Percentiles rank a stretch among this genome's conserved stretches.
These are phyloP conservation scores for Entoloma clypeatum DNA, from an alignment of 1,284 basidiomycete genomes.

Conservation along the genomic window DNA sequence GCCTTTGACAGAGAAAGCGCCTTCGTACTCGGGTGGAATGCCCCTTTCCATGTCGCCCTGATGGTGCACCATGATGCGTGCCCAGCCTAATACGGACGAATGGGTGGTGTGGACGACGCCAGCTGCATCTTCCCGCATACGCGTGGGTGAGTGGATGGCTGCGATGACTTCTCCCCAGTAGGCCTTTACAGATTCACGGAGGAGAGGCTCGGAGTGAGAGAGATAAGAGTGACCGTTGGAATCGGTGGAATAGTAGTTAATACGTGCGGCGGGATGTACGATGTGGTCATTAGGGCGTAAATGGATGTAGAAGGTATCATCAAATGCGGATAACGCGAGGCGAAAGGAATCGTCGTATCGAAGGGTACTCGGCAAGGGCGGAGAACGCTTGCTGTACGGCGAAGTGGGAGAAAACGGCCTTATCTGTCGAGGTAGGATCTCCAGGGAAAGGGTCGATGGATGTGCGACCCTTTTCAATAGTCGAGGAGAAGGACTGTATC, in stretches of 20 bases:
- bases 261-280: slow-evolving; percentile 71
- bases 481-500: slow-evolving; percentile 47
- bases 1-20: slow-evolving; percentile 69
- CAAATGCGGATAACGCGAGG: slow-evolving; percentile 60
- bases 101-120: slow-evolving; percentile 42
- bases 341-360: slow-evolving; percentile 63
- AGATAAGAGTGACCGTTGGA: slow-evolving; percentile 45
- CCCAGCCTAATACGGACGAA: slow-evolving; percentile 58
- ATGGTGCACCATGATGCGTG: slow-evolving; percentile 67
- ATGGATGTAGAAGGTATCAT: slow-evolving; percentile 61
- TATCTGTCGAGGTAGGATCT: slow-evolving; percentile 58
- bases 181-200: slow-evolving; percentile 53
- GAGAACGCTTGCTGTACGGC: slow-evolving; percentile 34
- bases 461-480: slow-evolving; percentile 56
- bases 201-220: slow-evolving; percentile 47
- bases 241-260: slow-evolving; percentile 53
- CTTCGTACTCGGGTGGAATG: slow-evolving; percentile 64
- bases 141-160: slow-evolving; percentile 41
- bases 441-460: slow-evolving; percentile 55
- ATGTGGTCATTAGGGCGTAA: slow-evolving; percentile 73
- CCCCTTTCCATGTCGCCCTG: slow-evolving; percentile 51
- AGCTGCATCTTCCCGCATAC: slow-evolving; percentile 59
- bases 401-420: slow-evolving; percentile 20
- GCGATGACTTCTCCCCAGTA: slow-evolving; percentile 71
- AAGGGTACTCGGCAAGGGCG: slow-evolving; percentile 34